Percentiles rank a stretch among this genome's conserved stretches.
phyloP scores from a whole-genome alignment of 1,284 basidiomycete species.

The Microbotryomycetes sp. region DNA sequence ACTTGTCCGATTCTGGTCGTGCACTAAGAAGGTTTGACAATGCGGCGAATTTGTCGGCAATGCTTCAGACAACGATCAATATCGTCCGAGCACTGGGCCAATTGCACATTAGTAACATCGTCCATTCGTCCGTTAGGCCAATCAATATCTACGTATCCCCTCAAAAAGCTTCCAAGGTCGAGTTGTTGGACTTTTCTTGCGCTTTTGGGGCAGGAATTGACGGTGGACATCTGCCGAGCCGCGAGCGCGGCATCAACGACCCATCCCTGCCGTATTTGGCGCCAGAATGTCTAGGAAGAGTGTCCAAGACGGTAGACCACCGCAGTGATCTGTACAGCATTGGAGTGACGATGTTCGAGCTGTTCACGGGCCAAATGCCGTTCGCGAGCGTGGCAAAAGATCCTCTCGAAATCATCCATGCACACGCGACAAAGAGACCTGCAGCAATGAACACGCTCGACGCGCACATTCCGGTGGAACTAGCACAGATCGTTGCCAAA shows the following conservation, averaged over 20 bases:
- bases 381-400: conserved; percentile 16
- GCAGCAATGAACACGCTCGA: conserved; percentile 12
- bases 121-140: conserved; percentile 27
- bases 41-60: neutral
- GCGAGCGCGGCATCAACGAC: conserved; percentile 28
- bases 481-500: conserved; percentile 25
- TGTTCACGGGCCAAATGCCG: conserved; percentile 20
- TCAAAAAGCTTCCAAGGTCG: conserved; percentile 8
- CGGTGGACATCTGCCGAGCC: conserved; percentile 3
- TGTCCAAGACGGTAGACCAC: conserved; percentile 14
- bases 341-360: conserved; percentile 22
- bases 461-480: conserved; percentile 11
- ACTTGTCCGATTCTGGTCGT: too few species aligned
- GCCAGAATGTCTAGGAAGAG: conserved; percentile 22
- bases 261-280: conserved; percentile 25
- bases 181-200: conserved; percentile 29
- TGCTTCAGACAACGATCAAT: conserved; percentile 14
- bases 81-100: conserved; percentile 17
- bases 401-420: conserved; percentile 28
- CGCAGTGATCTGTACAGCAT: conserved; percentile 24
- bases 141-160: conserved; percentile 13
- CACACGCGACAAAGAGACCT: conserved; percentile 24
- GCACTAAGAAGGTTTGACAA: too few species aligned
- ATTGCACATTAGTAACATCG: conserved; percentile 19
- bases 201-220: conserved; percentile 3